These are phyloP conservation scores for Colletotrichum zoysiae DNA, from an alignment of 2,329 filamentous ascomycete genomes.

Conservation along the genomic window DNA sequence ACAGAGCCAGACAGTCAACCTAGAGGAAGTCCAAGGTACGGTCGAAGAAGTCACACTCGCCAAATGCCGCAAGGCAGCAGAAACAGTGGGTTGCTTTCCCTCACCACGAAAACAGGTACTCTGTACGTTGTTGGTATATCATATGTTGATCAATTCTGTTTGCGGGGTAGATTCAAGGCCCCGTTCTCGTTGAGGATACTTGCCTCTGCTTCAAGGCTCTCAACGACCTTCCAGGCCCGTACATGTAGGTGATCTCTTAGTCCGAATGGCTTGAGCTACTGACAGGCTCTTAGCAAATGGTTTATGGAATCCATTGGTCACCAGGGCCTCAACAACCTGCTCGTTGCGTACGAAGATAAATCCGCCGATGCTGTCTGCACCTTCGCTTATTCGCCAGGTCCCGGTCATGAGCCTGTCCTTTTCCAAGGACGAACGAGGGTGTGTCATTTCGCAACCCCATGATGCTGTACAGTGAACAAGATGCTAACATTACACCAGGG, in stretches of 20 bases:
- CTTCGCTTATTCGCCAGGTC: conserved; percentile 90
- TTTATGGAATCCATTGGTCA: conserved; percentile 89
- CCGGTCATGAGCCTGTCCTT: conserved; percentile 83
- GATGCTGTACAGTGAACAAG: not conserved
- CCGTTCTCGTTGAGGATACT: conserved; percentile 96
- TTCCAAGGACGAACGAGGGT: conserved; percentile 93
- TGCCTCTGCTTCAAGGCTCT: conserved; percentile 93
- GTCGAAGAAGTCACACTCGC: conserved; percentile 91
- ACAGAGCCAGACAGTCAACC: conserved; percentile 79
- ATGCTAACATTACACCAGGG: conserved; percentile 57
- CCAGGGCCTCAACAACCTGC: conserved; percentile 87
- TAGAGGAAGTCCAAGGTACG: conserved; percentile 91
- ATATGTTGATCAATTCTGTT: not conserved
- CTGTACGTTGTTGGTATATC: not conserved
- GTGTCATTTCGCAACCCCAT: conserved; percentile 47
- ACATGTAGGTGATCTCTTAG: conserved; percentile 76
- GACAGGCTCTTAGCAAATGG: conserved; percentile 80
- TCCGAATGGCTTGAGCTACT: not conserved
- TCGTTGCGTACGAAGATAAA: conserved; percentile 91
- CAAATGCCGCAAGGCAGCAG: conserved; percentile 87
- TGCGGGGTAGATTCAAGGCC: conserved; percentile 75
- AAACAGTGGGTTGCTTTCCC: conserved; percentile 66
- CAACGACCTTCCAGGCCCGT: conserved; percentile 91
- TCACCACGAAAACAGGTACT: not conserved
- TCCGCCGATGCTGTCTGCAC: conserved; percentile 94